Conservation (phyloP, 177 flowering plant genomes). For the Vitis hybrid region DNA sequence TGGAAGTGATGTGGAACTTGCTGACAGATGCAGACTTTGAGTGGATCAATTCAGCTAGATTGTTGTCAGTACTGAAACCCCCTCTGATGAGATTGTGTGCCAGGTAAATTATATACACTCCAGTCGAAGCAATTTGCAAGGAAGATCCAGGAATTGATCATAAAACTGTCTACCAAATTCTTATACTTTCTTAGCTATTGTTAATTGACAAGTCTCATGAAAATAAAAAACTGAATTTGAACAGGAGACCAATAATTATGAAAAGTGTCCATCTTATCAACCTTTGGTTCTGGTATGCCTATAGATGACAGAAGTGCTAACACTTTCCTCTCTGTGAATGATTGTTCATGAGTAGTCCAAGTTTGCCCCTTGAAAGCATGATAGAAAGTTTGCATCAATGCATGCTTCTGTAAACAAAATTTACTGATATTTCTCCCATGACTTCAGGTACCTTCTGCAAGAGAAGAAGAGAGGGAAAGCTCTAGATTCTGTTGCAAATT, state of each 20-base stretch:
- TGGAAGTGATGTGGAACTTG: constrained; percentile 69
- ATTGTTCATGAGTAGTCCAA: no score
- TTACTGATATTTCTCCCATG: constrained; percentile 1
- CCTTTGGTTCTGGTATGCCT: no score
- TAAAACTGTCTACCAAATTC: not conserved
- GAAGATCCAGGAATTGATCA: not conserved
- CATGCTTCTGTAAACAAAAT: no score
- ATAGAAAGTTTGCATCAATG: no score
- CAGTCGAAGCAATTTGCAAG: no score
- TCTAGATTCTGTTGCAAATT: constrained; percentile 89
- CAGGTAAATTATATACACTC: constrained; percentile 39
- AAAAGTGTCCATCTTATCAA: no score
- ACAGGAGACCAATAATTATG: no score
- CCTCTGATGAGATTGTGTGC: constrained; percentile 86
- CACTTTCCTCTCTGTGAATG: no score
- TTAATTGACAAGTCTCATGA: no score
- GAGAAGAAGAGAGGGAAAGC: constrained; percentile 97
- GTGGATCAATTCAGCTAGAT: constrained; percentile 58
- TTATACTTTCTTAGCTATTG: not conserved
- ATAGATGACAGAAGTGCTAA: no score
- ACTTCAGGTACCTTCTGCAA: constrained; percentile 73
- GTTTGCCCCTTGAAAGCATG: no score
- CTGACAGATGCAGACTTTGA: constrained; percentile 47
- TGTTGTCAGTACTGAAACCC: constrained; percentile 45
- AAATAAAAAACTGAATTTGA: no score